Evolutionary conservation across 2,329 filamentous ascomycete genomes (phyloP).

Genomic region (Hyphodiscus sp.): DNA sequence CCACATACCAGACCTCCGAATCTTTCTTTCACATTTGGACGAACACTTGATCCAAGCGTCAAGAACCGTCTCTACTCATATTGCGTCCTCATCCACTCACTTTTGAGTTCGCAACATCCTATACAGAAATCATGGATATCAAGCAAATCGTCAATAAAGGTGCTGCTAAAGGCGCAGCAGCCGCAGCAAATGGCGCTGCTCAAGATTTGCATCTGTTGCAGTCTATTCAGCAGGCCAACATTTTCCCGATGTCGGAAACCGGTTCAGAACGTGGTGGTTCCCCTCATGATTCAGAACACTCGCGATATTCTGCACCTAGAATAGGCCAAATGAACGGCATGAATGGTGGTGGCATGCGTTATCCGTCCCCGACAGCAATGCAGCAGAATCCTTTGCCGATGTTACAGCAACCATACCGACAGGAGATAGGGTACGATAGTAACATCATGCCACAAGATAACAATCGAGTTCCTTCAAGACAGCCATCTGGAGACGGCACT

Average conservation of each 20-base stretch:
- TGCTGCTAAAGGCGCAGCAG: slow-evolving; percentile 24
- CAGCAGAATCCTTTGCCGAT: slow-evolving; percentile 30
- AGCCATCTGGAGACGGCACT: slow-evolving; percentile 15
- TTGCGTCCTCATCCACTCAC: slow-evolving; percentile 6
- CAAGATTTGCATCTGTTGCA: slow-evolving; percentile 31
- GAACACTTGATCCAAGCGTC: slow-evolving; percentile 30
- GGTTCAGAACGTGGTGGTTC: slow-evolving; percentile 30
- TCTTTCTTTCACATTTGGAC: slow-evolving; percentile 19
- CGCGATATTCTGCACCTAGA: slow-evolving; percentile 28
- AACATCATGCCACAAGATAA: slow-evolving; percentile 27
- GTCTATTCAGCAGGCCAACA: slow-evolving; percentile 28
- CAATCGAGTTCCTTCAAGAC: slow-evolving; percentile 11
- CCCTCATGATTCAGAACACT: slow-evolving; percentile 31
- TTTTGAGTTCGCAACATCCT: not conserved
- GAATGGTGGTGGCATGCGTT: slow-evolving; percentile 28
- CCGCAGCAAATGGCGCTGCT: slow-evolving; percentile 19
- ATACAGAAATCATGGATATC: slow-evolving; percentile 28
- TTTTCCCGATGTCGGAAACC: slow-evolving; percentile 28
- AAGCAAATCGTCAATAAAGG: slow-evolving; percentile 33
- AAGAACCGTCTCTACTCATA: slow-evolving; percentile 19
- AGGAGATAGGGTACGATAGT: slow-evolving; percentile 25
- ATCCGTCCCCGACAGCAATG: slow-evolving; percentile 31
- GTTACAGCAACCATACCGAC: slow-evolving; percentile 28
- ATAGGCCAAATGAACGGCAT: slow-evolving; percentile 26
- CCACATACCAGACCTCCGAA: slow-evolving; percentile 17